Conservation (phyloP, 306 rosid species). For the Sicyos baderoa region DNA sequence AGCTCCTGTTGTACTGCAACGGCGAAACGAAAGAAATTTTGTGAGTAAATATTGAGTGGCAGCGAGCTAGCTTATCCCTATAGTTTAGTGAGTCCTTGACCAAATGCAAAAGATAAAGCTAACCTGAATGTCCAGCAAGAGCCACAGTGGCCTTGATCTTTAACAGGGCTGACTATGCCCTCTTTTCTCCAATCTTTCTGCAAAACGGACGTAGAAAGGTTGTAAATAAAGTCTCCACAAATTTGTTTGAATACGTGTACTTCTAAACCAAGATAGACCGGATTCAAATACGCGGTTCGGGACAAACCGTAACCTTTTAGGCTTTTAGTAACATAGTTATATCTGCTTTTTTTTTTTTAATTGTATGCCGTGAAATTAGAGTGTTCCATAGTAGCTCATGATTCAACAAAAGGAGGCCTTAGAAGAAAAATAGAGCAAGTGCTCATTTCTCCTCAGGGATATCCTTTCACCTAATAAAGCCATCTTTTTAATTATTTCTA, state of each 20-base stretch:
- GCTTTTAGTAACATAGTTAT: not conserved
- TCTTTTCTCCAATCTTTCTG: slow-evolving; percentile 94
- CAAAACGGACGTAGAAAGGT: not conserved
- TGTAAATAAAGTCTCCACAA: not conserved
- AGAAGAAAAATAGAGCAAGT: not conserved
- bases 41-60: not conserved
- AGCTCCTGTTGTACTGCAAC: slow-evolving; percentile 84
- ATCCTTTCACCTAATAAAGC: not conserved
- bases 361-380: not conserved
- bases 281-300: not conserved
- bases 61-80: slow-evolving; percentile 7
- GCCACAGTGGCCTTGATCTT: slow-evolving; percentile 71
- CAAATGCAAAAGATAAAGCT: not conserved
- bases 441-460: not conserved
- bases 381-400: slow-evolving; percentile 3
- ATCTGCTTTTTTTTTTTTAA: not conserved
- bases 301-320: not conserved
- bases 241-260: not conserved
- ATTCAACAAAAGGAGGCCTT: not conserved
- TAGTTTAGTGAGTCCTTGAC: not conserved
- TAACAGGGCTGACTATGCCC: slow-evolving; percentile 67
- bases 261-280: not conserved
- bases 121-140: slow-evolving; percentile 72
- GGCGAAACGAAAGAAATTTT: slow-evolving; percentile 2
- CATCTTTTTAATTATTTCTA: not conserved